phyloP scores from a whole-genome alignment of 306 rosid species.

The Ochetophila trinervis region DNA sequence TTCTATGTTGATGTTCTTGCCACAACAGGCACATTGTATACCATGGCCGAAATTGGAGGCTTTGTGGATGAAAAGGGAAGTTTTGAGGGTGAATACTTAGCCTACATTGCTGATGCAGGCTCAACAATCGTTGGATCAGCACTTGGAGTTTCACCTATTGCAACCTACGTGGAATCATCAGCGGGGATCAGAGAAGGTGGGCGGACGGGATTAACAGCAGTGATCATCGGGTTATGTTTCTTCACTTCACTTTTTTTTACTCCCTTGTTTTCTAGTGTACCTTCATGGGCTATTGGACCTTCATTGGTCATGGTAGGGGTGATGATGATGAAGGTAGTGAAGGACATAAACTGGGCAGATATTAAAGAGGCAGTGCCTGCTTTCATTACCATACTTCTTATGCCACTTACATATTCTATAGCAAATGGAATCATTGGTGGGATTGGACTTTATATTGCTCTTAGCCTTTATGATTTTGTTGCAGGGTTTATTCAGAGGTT shows the following conservation, averaged over 20 bases:
- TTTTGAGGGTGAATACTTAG: constrained; percentile 86
- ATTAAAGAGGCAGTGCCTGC: constrained; percentile 74
- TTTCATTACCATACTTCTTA: constrained; percentile 67
- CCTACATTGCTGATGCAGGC: constrained; percentile 77
- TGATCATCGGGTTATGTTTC: constrained; percentile 62
- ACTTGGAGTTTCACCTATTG: constrained; percentile 63
- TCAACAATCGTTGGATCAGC: constrained; percentile 63
- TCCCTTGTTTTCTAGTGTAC: constrained; percentile 77
- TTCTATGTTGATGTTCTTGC: constrained; percentile 85
- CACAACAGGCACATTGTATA: constrained; percentile 71
- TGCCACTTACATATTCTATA: constrained; percentile 92
- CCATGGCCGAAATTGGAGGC: constrained; percentile 84
- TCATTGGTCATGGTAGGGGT: constrained; percentile 91
- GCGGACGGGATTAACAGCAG: constrained; percentile 76
- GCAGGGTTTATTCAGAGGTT: constrained; percentile 44
- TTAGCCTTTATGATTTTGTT: constrained; percentile 52
- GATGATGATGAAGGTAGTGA: constrained; percentile 93
- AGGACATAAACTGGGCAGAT: constrained; percentile 75
- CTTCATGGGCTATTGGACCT: constrained; percentile 96
- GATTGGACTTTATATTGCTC: constrained; percentile 68
- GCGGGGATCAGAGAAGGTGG: constrained; percentile 92
- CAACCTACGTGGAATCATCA: constrained; percentile 76
- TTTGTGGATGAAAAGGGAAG: constrained; percentile 60
- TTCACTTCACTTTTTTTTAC: constrained; percentile 65
- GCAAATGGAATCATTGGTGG: constrained; percentile 86